Evolutionary conservation across 192 early-diverging fungal genomes (phyloP).

Genomic region (Ramicandelaber brevisporus): DNA sequence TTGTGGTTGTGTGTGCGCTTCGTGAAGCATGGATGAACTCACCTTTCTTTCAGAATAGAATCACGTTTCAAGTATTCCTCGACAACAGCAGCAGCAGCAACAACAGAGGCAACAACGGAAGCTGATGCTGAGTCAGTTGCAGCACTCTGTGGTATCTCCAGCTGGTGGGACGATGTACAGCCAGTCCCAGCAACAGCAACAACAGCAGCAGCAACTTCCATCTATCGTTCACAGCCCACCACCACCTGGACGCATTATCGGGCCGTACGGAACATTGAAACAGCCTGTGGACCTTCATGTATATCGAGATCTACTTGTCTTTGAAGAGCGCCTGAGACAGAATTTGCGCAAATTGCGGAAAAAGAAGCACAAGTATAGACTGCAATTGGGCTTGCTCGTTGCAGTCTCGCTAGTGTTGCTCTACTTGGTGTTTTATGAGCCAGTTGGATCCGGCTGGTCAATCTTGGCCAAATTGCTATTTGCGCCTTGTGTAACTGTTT

Average conservation of each 20-base stretch:
- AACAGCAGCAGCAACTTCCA: too few species aligned
- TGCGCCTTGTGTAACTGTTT: too few species aligned
- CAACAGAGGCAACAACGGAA: constrained; percentile 11
- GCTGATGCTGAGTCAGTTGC: constrained; percentile 6
- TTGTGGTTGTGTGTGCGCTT: too few species aligned
- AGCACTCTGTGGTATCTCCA: constrained; percentile 10
- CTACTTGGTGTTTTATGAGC: too few species aligned
- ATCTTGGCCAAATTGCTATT: too few species aligned
- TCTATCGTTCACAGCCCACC: too few species aligned
- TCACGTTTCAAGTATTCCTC: constrained; percentile 17
- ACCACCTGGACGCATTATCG: constrained; percentile 8
- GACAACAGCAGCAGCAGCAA: constrained; percentile 7
- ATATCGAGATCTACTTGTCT: constrained; percentile 52
- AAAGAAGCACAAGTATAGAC: constrained; percentile 47
- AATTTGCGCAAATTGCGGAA: constrained; percentile 36
- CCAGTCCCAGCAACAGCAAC: too few species aligned
- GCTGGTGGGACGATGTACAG: not conserved
- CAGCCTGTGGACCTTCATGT: constrained; percentile 16
- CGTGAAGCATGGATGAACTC: too few species aligned
- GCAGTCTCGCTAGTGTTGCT: too few species aligned
- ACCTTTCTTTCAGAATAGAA: too few species aligned
- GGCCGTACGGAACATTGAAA: constrained; percentile 11
- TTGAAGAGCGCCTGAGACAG: constrained; percentile 53
- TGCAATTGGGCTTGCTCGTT: too few species aligned
- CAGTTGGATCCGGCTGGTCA: too few species aligned